Evolutionary conservation across 2,329 filamentous ascomycete species (phyloP).

Genomic region (Calcarisporium arbuscula): DNA sequence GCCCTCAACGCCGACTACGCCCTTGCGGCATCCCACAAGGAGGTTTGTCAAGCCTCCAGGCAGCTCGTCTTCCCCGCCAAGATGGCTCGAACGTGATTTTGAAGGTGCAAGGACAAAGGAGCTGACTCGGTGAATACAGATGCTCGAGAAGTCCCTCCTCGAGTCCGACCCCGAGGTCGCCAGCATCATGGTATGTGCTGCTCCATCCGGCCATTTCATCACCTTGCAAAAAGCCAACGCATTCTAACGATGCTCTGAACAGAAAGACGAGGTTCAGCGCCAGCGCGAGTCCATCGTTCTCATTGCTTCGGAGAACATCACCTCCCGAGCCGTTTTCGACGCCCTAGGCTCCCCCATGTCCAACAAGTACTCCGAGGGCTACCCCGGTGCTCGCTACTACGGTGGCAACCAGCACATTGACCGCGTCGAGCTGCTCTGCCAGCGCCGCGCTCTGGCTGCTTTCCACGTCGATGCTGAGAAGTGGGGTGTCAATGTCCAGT

Average conservation of each 20-base stretch:
- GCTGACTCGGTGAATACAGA: no score
- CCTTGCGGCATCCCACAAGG: conserved; percentile 48
- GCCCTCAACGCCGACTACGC: conserved; percentile 41
- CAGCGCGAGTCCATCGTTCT: conserved; percentile 98
- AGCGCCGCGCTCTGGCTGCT: conserved; percentile 83
- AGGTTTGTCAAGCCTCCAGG: conserved; percentile 35
- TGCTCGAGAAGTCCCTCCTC: conserved; percentile 92
- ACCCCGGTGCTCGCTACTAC: conserved; percentile 97
- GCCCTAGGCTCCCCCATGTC: conserved; percentile 91
- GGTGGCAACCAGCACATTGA: conserved; percentile 99
- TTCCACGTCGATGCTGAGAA: conserved; percentile 81
- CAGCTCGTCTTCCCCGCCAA: no score
- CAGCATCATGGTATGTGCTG: conserved; percentile 77
- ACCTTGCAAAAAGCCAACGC: no score
- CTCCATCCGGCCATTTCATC: no score
- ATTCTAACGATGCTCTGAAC: conserved; percentile 25
- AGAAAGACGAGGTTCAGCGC: conserved; percentile 91
- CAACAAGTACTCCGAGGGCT: conserved; percentile 99
- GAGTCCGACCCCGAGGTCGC: conserved; percentile 92
- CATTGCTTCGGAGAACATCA: conserved; percentile 99
- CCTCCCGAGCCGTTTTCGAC: conserved; percentile 95
- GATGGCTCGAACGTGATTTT: no score
- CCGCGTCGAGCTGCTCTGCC: conserved; percentile 90
- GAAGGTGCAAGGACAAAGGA: no score
- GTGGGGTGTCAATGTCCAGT: conserved; percentile 99